phyloP scores from a whole-genome alignment of 129 eudicot genomes.

The Centaurea solstitialis region DNA sequence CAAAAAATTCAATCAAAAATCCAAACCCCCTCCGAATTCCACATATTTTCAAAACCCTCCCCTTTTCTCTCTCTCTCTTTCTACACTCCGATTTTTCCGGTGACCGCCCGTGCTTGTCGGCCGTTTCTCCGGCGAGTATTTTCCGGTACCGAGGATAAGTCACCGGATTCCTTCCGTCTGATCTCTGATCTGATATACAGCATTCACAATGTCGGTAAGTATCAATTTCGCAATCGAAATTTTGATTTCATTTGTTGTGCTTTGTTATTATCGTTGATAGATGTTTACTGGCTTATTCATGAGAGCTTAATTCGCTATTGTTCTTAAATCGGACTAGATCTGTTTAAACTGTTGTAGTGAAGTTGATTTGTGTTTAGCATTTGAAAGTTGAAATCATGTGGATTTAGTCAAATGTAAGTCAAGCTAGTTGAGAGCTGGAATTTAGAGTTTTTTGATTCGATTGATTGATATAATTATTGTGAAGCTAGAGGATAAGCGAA shows the following conservation, averaged over 20 bases:
- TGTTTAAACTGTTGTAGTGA: neutral
- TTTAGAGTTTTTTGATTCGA: slow-evolving; percentile 12
- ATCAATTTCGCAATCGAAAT: slow-evolving; percentile 6
- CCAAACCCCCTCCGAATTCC: slow-evolving; percentile 25
- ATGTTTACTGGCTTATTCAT: neutral
- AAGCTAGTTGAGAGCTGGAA: neutral
- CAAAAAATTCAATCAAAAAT: slow-evolving; percentile 11
- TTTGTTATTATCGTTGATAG: slow-evolving; percentile 7
- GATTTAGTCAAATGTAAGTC: slow-evolving; percentile 9
- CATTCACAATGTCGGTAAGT: slow-evolving; percentile 34
- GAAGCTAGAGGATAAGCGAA: neutral
- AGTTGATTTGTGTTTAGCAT: neutral
- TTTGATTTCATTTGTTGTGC: neutral
- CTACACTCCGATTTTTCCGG: neutral
- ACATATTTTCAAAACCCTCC: slow-evolving; percentile 23
- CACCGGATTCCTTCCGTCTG: neutral
- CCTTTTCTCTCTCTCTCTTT: neutral
- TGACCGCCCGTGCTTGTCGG: neutral
- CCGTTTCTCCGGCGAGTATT: slow-evolving; percentile 8
- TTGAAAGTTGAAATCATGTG: neutral
- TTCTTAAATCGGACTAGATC: slow-evolving; percentile 13
- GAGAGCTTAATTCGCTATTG: neutral
- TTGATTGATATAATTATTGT: neutral
- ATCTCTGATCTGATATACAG: slow-evolving; percentile 9
- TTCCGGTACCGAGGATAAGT: neutral